phyloP scores from a whole-genome alignment of 2,329 filamentous ascomycete genomes.

The Alternaria infectoria region DNA sequence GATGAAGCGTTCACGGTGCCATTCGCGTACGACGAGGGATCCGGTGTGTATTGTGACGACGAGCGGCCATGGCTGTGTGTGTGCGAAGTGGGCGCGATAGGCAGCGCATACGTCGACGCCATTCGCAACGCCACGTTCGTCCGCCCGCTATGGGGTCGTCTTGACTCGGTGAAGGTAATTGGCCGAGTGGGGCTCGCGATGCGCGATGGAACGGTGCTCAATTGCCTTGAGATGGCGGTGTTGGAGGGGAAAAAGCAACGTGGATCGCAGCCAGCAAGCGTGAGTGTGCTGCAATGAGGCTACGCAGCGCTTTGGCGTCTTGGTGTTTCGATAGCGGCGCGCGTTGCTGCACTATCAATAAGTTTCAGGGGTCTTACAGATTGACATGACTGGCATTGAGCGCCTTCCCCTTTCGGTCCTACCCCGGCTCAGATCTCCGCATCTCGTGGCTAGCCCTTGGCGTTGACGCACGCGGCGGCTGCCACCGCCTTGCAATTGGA shows the following conservation, averaged over 20 bases:
- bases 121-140: conserved; percentile 38
- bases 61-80: conserved; percentile 47
- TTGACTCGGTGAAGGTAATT: conserved; percentile 18
- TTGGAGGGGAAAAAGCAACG: conserved; percentile 2
- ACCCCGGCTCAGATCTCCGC: conserved; percentile 23
- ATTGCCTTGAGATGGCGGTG: background rate
- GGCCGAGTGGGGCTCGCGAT: conserved; percentile 4
- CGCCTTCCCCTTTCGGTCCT: conserved; percentile 24
- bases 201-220: background rate
- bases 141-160: conserved; percentile 20
- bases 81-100: conserved; percentile 41
- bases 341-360: conserved; percentile 13
- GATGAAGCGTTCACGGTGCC: conserved; percentile 24
- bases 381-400: conserved; percentile 11
- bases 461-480: conserved; percentile 13
- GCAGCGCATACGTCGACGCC: conserved; percentile 56
- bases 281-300: conserved; percentile 8
- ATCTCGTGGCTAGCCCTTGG: conserved; percentile 12
- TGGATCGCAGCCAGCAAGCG: background rate
- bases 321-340: conserved; percentile 16
- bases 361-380: conserved; percentile 30
- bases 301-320: conserved; percentile 13
- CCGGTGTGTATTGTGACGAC: conserved; percentile 45
- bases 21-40: conserved; percentile 31
- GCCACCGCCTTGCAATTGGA: conserved; percentile 22